Base-by-base conservation (phyloP, 176 grass and related monocot genomes). In the Carex cristatella region DNA sequence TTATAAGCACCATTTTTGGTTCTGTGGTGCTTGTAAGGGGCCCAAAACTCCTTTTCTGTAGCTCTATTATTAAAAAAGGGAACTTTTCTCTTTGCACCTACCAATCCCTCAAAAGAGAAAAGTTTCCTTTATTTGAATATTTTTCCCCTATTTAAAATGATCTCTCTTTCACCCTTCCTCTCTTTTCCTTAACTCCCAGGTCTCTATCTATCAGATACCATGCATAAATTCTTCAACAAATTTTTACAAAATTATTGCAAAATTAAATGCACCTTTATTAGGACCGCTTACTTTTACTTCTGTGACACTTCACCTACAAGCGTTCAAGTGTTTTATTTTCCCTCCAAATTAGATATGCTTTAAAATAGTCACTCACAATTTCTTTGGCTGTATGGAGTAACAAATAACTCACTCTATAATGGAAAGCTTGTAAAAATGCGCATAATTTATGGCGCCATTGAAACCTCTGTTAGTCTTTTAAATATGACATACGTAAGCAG, bases 1-100 rank as follows among this genome's bases (percentile, higher is more conserved):
- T 83, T 83, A 55, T 83, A 23, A n/a, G 61, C 81, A 51, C 62
- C 64, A 51, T 83, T 63, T 81, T 83, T 83, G n/a, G 37, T 51
- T 83, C 44, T 33, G 42, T 83, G 64, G 81, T 83, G 62, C 81
- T 83, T 83, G 44, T 16, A 83, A 15, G 62, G 81, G 42, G 23
- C 62, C 61, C 81, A 30, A 83, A 78, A 57, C 51, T 57, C 74
- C 27, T 78, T 55, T 76, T 16, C 13, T 56, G 4, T 78, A 51
- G 57, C 4, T 54, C 49, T 78, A 56, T 78, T 78, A 14, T 57
- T 70, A 40, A 71, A 44, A 57, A 78, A 18, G 6, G 28, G 28
- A 57, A 78, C 74, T 78, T 78, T 77, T 78, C 51, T 57, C 27
- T 78, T 57, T 30, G 48, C 74, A 78, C 48, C 74, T 78, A 78